Base-by-base conservation (phyloP, 148 eudicot genomes). In the Heliamphora exappendiculata region DNA sequence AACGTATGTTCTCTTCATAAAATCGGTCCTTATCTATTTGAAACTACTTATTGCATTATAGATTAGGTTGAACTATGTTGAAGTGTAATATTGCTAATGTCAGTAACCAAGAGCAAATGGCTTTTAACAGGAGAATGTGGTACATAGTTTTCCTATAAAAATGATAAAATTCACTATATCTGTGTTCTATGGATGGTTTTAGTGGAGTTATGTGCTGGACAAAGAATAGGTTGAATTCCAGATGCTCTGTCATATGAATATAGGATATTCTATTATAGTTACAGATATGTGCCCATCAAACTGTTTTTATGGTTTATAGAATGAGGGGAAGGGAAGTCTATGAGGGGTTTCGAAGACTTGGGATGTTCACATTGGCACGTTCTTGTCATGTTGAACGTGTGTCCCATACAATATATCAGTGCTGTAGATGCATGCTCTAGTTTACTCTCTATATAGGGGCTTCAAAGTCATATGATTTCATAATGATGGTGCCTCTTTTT, bases 1-100 rank as follows among this genome's bases (percentile, higher is more conserved):
- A 95, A 68, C 83, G 98, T 92, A 90, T 44, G 89, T 81, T 74
- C 41, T 68, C 62, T 65, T 54, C 65, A 50, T 60, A 42, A 36
- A 74, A 62, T 26, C 41, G 20, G 36, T 54, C 47, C 50, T 71
- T 28, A 5, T 13, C 4, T 16, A 51, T 28, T 57, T 44, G 28
- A 57, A 33, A 55, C 22, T 44, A 29, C 41, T 54, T 55, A 2
- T 16, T 49, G 41, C 47, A 28, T 14, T 53, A 51, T 53, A 29
- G 13, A 34, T 3, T 51, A 33, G 4, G 42, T 33, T 34, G 42
- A 59, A 41, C 51, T 74, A 59, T 44, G 28, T 44, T 26, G 12
- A 16, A 49, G 44, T 72, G 24, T 26, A 36, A 39, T 24, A 22
- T 8, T 26, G n/a, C 50, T 55, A 26, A 10, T 73, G 36, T 51